Base-by-base conservation (phyloP, 2,329 filamentous ascomycete species). In the Cordyceps tenuipes region DNA sequence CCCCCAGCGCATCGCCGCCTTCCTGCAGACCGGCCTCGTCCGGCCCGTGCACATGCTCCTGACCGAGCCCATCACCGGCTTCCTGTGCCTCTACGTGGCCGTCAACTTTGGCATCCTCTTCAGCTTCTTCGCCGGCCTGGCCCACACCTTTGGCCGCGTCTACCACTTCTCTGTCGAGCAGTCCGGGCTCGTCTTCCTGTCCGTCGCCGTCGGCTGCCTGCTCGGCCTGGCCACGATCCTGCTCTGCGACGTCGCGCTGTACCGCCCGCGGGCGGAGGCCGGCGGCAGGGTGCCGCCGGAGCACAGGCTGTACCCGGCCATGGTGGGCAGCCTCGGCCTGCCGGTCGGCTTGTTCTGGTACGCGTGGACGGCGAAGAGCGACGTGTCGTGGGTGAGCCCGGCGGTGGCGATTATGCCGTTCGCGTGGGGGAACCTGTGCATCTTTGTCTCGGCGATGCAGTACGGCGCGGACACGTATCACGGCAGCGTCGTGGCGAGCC, bases 41-140 rank as follows among this genome's bases (percentile, higher is more conserved):
- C 74, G 82, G 12, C 83, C 83, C 0, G 19, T 85, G 0, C 76
- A 78, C 49, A 84, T 89, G 76, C 74, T 88, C 8, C 67, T 84
- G 46, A 78, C 79, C 1, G 85, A 88, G 65, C 84, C 85, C 2
- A 85, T 88, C 43, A 80, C 87, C 2, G 78, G 79, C 12, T 82
- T 85, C 59, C 69, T 77, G 43, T 77, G 75, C 47, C 65, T 83
- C 0, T 83, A 82, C 64, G 73, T 78, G 0, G 71, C 79, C 0
- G 78, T 76, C 64, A 75, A 77, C 57, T 83, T 82, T 59, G 80
- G 76, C 5, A 78, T 79, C 0, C 70, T 82, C 1, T 83, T 79
- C 62, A 76, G 71, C 49, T 82, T 82, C 72, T 82, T 83, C 64
- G 77, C 76, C 1, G 75, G 74, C 0, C 76, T 82, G 0, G 78